These are phyloP conservation scores for Geoglossum glabrum DNA, from an alignment of 495 filamentous ascomycete species.

Conservation along the genomic window DNA sequence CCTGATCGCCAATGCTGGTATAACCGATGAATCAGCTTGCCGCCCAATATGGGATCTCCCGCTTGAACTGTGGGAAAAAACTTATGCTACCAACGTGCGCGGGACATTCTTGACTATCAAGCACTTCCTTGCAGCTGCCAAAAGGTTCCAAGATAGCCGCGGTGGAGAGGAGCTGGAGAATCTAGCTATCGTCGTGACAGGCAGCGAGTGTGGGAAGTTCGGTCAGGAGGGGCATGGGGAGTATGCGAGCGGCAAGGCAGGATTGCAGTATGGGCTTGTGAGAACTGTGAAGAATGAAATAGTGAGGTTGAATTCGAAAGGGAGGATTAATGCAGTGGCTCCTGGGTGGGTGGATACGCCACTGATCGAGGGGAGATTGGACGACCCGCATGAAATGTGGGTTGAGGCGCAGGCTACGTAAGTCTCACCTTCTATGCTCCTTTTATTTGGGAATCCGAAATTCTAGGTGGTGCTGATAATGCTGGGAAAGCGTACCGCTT, in stretches of 20 bases:
- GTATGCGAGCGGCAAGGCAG: slow-evolving; percentile 31
- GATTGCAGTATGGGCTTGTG: slow-evolving; percentile 33
- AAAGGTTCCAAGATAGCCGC: slow-evolving; percentile 15
- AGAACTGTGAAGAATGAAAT: slow-evolving; percentile 35
- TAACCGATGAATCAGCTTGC: slow-evolving; percentile 23
- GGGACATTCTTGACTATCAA: slow-evolving; percentile 38
- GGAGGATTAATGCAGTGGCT: slow-evolving; percentile 34
- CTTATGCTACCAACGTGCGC: slow-evolving; percentile 27
- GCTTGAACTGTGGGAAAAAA: slow-evolving; percentile 30
- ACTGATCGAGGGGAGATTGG: slow-evolving; percentile 25
- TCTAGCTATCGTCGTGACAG: slow-evolving; percentile 34
- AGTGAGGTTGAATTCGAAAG: slow-evolving; percentile 27
- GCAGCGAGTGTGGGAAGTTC: slow-evolving; percentile 28
- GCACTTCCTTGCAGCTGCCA: slow-evolving; percentile 28
- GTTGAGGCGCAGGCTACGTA: slow-evolving; percentile 25
- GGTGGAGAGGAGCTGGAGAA: slow-evolving; percentile 24
- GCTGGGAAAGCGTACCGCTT: slow-evolving; percentile 17
- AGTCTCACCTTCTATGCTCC: not conserved
- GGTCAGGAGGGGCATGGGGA: slow-evolving; percentile 30
- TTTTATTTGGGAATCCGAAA: too few relatives aligned
- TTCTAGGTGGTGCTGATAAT: not conserved
- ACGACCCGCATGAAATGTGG: slow-evolving; percentile 27
- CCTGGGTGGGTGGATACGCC: slow-evolving; percentile 30
- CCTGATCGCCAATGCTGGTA: slow-evolving; percentile 30
- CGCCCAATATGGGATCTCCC: slow-evolving; percentile 35